Evolutionary conservation across 2,329 filamentous ascomycete genomes (phyloP).

Genomic region (Phialophora macrospora): DNA sequence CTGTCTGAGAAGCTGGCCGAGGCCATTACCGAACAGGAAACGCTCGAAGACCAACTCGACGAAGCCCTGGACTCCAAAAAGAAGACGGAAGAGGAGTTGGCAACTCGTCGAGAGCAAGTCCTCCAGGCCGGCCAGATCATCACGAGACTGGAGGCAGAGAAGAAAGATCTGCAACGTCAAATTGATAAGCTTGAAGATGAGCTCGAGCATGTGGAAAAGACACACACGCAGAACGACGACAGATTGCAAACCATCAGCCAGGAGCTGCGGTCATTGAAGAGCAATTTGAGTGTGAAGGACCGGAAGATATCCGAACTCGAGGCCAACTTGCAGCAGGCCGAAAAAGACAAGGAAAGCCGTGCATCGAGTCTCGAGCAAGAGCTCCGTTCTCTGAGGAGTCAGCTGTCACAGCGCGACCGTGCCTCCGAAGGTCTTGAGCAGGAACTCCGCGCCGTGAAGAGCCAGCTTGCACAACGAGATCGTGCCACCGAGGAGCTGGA

Average conservation of each 20-base stretch:
- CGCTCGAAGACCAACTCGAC: constrained; percentile 90
- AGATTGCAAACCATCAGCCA: constrained; percentile 78
- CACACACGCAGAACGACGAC: constrained; percentile 73
- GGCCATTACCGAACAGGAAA: constrained; percentile 91
- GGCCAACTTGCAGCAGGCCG: constrained; percentile 76
- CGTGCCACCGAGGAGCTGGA: constrained; percentile 34
- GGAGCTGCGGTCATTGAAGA: constrained; percentile 86
- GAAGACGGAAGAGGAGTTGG: constrained; percentile 81
- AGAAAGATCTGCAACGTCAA: constrained; percentile 71
- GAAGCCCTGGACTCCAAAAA: constrained; percentile 87
- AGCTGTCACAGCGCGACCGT: constrained; percentile 34
- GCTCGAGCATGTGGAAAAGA: constrained; percentile 71
- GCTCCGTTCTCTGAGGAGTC: constrained; percentile 35
- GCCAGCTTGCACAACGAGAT: constrained; percentile 36
- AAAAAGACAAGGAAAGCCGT: constrained; percentile 75
- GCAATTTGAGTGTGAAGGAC: constrained; percentile 85
- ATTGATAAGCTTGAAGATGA: constrained; percentile 72
- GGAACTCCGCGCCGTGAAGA: constrained; percentile 36
- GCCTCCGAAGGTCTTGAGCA: constrained; percentile 33
- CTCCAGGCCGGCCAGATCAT: constrained; percentile 92
- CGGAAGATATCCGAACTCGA: constrained; percentile 89
- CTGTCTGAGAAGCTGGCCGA: constrained; percentile 90
- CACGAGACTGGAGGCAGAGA: constrained; percentile 81
- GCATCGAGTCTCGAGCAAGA: constrained; percentile 36
- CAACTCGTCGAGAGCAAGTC: constrained; percentile 77